phyloP scores from a whole-genome alignment of 192 early-diverging fungal genomes.

The Helicostylum pulchrum region DNA sequence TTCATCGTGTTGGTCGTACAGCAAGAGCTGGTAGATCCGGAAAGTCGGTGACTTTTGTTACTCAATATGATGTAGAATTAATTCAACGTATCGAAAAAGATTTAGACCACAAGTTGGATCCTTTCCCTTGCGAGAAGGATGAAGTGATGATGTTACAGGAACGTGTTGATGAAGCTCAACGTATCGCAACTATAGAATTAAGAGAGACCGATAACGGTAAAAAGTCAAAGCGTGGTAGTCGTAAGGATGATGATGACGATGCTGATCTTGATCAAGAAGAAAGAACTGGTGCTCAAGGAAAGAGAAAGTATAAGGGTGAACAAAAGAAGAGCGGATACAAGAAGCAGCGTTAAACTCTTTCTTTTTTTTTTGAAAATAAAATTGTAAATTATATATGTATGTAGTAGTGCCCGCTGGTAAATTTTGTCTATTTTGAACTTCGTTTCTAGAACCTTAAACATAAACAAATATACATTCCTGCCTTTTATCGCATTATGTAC shows the following conservation, averaged over 20 bases:
- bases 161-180: slow-evolving; percentile 85
- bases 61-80: slow-evolving; percentile 93
- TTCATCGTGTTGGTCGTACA: slow-evolving; percentile 84
- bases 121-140: slow-evolving; percentile 80
- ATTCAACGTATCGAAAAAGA: slow-evolving; percentile 93
- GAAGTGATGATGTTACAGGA: slow-evolving; percentile 90
- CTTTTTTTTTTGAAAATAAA: no score
- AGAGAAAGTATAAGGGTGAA: slow-evolving; percentile 12
- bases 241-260: slow-evolving; percentile 45
- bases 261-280: slow-evolving; percentile 26
- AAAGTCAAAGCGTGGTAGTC: slow-evolving; percentile 38
- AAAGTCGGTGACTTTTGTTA: slow-evolving; percentile 77
- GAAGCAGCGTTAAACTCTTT: no score
- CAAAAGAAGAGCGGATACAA: no score
- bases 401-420: no score
- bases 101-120: slow-evolving; percentile 81
- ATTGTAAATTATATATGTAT: no score
- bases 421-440: no score
- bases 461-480: no score
- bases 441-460: no score
- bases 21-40: slow-evolving; percentile 82
- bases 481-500: no score
- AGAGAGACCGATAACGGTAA: slow-evolving; percentile 67
- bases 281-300: slow-evolving; percentile 5
- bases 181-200: slow-evolving; percentile 83